Evolutionary conservation across 2,329 filamentous ascomycete species (phyloP).

Genomic region (Colletotrichum sp.): DNA sequence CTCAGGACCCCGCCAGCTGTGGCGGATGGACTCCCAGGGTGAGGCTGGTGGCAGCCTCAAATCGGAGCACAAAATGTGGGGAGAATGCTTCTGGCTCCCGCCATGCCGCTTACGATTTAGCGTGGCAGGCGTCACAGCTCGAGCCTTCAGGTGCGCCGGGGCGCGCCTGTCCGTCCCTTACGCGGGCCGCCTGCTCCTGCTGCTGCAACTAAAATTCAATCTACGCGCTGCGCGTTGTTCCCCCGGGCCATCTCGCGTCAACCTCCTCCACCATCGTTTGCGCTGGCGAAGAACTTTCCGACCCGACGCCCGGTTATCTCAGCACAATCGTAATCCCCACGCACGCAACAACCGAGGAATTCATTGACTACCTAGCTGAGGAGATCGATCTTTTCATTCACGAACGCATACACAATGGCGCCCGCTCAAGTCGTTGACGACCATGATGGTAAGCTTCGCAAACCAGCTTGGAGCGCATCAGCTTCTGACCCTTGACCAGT

Average conservation of each 20-base stretch:
- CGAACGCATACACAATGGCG: constrained; percentile 40
- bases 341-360: not conserved
- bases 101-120: not conserved
- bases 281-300: constrained; percentile 11
- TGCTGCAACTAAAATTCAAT: constrained; percentile 12
- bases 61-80: not conserved
- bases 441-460: constrained; percentile 46
- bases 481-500: constrained; percentile 36
- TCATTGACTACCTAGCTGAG: not conserved
- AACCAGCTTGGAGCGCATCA: not conserved
- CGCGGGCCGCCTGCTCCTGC: not conserved
- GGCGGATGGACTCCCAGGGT: not conserved
- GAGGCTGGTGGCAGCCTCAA: not conserved
- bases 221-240: constrained; percentile 19
- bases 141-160: not conserved
- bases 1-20: not conserved
- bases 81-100: not conserved
- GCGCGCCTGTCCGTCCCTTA: not conserved
- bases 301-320: not conserved
- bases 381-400: not conserved
- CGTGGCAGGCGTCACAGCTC: not conserved
- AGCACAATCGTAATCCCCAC: constrained; percentile 1
- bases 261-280: constrained; percentile 9
- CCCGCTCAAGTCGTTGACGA: constrained; percentile 54
- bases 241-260: constrained; percentile 12